phyloP scores from a whole-genome alignment of 352 stramenopile genomes.

The Lagenidium sp. region DNA sequence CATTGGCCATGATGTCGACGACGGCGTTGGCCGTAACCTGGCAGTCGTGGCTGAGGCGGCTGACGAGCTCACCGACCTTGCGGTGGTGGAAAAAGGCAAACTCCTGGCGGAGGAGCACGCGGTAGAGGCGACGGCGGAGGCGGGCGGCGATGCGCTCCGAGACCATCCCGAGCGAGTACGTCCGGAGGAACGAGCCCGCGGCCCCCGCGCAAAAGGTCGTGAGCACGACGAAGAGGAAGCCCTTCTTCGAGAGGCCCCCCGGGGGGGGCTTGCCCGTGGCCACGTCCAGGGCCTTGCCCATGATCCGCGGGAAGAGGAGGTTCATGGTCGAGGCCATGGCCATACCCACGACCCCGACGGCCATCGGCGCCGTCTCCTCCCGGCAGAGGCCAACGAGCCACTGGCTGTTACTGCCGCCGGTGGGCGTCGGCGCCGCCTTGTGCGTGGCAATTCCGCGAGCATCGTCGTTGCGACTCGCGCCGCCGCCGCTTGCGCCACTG shows the following conservation, averaged over 20 bases:
- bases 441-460: not conserved
- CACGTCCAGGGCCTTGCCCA: slow-evolving; percentile 85
- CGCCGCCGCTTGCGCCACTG: slow-evolving; percentile 5
- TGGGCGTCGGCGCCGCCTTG: too few relatives aligned
- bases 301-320: slow-evolving; percentile 82
- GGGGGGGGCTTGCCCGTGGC: slow-evolving; percentile 67
- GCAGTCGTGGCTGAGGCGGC: slow-evolving; percentile 78
- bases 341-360: slow-evolving; percentile 69
- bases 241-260: slow-evolving; percentile 63
- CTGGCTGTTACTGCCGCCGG: slow-evolving; percentile 41
- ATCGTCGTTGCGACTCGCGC: not conserved
- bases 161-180: slow-evolving; percentile 86
- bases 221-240: slow-evolving; percentile 81
- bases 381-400: slow-evolving; percentile 64
- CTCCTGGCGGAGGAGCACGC: slow-evolving; percentile 69
- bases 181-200: slow-evolving; percentile 79
- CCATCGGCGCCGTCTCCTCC: slow-evolving; percentile 59
- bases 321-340: slow-evolving; percentile 83
- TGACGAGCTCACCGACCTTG: slow-evolving; percentile 83
- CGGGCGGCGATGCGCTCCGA: slow-evolving; percentile 75
- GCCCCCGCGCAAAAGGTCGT: slow-evolving; percentile 80
- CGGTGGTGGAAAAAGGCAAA: slow-evolving; percentile 75
- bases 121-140: slow-evolving; percentile 69
- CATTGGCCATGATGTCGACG: slow-evolving; percentile 80
- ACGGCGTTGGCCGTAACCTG: slow-evolving; percentile 85